A percentile compares a stretch with the other conserved stretches of the same genome.
Evolutionary conservation across 495 filamentous ascomycete species (phyloP).

Genomic region (Lentithecium fluviatile): DNA sequence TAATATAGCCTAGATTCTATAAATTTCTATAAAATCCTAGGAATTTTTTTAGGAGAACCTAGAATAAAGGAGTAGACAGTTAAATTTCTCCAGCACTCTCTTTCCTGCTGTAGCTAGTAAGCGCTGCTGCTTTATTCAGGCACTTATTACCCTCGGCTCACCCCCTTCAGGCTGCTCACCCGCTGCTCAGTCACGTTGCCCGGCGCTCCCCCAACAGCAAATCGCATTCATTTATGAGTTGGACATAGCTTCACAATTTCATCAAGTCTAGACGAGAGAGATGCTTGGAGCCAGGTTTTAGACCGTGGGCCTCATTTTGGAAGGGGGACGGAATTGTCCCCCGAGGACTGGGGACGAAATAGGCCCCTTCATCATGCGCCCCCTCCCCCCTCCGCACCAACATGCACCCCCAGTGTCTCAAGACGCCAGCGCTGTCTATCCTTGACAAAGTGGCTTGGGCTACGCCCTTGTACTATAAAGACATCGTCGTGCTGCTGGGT

Average conservation of each 20-base stretch:
- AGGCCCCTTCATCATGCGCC: no score
- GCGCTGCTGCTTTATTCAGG: background rate
- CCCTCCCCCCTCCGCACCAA: background rate
- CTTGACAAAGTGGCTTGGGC: background rate
- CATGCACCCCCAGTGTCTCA: background rate
- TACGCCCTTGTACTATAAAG: slow-evolving; percentile 3
- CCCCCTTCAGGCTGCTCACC: slow-evolving; percentile 3
- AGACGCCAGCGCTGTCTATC: background rate
- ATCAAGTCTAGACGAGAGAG: slow-evolving; percentile 6
- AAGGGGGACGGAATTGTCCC: background rate
- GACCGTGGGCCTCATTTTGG: background rate
- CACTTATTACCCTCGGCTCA: background rate
- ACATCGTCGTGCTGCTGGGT: background rate
- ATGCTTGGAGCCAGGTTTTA: background rate
- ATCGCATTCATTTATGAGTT: background rate
- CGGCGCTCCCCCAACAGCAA: background rate
- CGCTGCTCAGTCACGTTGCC: background rate
- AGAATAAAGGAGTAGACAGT: no score
- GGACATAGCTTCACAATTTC: background rate
- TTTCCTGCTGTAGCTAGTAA: background rate
- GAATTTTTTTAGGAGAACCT: no score
- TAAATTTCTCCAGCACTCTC: slow-evolving; percentile 1
- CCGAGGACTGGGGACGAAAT: no score
- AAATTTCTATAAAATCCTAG: no score
- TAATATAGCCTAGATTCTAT: no score